Base-by-base conservation (phyloP, 2,329 filamentous ascomycete species). In the Pseudonectria buxi region DNA sequence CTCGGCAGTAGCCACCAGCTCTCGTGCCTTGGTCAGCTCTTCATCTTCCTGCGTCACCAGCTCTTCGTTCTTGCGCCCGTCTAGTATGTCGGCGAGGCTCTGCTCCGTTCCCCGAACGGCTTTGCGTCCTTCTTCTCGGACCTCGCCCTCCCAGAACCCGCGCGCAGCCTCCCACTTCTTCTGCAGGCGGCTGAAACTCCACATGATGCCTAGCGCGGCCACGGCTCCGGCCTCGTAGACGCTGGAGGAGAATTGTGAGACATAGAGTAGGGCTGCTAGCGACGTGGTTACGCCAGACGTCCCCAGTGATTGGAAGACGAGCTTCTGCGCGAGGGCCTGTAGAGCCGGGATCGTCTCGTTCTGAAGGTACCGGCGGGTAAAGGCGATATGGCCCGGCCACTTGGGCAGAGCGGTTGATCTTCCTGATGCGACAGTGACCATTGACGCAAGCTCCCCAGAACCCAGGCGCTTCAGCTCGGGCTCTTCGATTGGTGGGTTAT, bases 351-450 rank as follows among this genome's bases (percentile, higher is more conserved):
- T 71, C 0, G 81, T 85, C 40, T 76, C 71, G n/a, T 69, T 62
- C 28, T 79, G 69, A 3, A 88, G 71, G 44, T 78, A 77, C 25
- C 71, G 65, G n/a, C 88, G 77, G 7, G 81, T 80, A 16, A 75
- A 71, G 11, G 82, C 68, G 40, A 95, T 90, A 39, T 86, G 78
- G 3, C 76, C 72, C 2, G 82, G 86, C 86, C 85, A 94, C 16
- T 72, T 75, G 14, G 53, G 62, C 25, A 54, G 51, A 7, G 32
- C 45, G 9, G 42, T 44, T n/a, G 43, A 32, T 13, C 9, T 6
- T 22, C 18, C 18, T 22, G 37, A 22, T 7, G 41, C 49, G 5
- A 40, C 40, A 6, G 51, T 38, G n/a, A 55, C 45, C 13, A 54
- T 15, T 2, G 53, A 36, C 15, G 53, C 43, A n/a, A 50, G 33